Evolutionary conservation across 371 early-diverging fungal species (phyloP).

Genomic region (Mortierella sp.): DNA sequence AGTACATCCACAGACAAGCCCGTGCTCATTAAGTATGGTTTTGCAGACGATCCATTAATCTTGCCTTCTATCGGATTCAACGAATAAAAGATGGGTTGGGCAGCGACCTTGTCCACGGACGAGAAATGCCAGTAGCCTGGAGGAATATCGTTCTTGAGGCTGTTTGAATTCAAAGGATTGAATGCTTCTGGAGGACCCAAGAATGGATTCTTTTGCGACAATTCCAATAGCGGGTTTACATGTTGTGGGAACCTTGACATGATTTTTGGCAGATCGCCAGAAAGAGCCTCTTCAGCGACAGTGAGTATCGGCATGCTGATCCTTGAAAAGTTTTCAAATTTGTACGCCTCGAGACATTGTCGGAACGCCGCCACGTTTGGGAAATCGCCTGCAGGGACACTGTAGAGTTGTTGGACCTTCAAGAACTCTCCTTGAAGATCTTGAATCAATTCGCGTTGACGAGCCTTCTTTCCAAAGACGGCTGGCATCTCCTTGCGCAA

Average conservation of each 20-base stretch:
- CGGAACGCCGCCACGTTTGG: conserved; percentile 76
- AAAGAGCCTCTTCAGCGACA: conserved; percentile 62
- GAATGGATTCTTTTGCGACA: conserved; percentile 65
- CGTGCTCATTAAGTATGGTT: conserved; percentile 71
- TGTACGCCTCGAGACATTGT: conserved; percentile 71
- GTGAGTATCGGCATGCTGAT: conserved; percentile 60
- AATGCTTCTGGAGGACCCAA: conserved; percentile 35
- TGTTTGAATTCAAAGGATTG: conserved; percentile 26
- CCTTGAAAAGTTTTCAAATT: conserved; percentile 83
- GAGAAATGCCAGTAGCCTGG: conserved; percentile 72
- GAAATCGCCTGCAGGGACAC: conserved; percentile 82
- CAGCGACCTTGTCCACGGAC: conserved; percentile 62
- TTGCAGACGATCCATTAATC: conserved; percentile 66
- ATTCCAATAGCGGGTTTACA: conserved; percentile 38
- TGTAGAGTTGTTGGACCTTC: conserved; percentile 79
- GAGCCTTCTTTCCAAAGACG: conserved; percentile 86
- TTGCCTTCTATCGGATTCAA: conserved; percentile 73
- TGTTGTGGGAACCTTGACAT: conserved; percentile 75
- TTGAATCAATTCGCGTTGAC: conserved; percentile 76
- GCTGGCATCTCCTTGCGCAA: conserved; percentile 86
- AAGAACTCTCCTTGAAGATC: conserved; percentile 78
- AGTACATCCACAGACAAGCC: conserved; percentile 69
- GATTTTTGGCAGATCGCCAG: conserved; percentile 72
- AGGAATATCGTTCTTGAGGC: conserved; percentile 55
- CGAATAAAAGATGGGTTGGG: conserved; percentile 60